phyloP scores from a whole-genome alignment of 2,329 filamentous ascomycete species.

The Colletotrichum truncatum region DNA sequence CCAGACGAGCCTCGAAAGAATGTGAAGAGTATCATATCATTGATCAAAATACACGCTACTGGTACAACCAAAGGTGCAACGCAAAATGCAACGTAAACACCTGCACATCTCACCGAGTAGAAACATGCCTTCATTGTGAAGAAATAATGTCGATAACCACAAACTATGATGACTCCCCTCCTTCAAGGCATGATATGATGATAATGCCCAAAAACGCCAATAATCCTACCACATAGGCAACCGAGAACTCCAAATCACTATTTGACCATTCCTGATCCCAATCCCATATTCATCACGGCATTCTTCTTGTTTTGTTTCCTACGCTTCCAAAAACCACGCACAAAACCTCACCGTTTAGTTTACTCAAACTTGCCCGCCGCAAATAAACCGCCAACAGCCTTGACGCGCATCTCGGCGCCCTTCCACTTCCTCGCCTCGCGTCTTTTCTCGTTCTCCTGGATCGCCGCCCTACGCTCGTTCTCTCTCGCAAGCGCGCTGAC shows the following conservation, averaged over 20 bases:
- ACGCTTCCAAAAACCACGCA: not conserved
- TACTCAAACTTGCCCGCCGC: constrained; percentile 64
- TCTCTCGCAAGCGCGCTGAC: constrained; percentile 69
- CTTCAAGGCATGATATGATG: too few relatives aligned
- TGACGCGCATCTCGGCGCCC: constrained; percentile 65
- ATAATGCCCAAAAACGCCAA: not conserved
- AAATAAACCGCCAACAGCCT: constrained; percentile 67
- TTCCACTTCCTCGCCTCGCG: constrained; percentile 67
- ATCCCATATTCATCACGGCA: not conserved
- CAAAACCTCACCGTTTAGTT: too few relatives aligned
- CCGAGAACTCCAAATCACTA: not conserved
- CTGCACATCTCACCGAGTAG: too few relatives aligned
- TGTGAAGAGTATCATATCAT: too few relatives aligned
- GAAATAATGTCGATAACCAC: too few relatives aligned
- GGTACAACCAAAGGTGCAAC: too few relatives aligned
- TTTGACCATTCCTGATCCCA: too few relatives aligned
- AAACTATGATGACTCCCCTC: too few relatives aligned
- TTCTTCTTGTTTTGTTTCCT: not conserved
- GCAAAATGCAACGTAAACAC: not conserved
- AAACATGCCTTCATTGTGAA: too few relatives aligned
- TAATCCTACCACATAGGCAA: not conserved
- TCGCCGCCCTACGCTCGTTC: constrained; percentile 62
- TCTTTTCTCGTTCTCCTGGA: constrained; percentile 66
- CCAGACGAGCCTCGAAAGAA: too few relatives aligned
- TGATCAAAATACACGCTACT: too few relatives aligned